Percentiles rank a stretch among this genome's conserved stretches.
These are phyloP conservation scores for Ophiosphaerella narmari DNA, from an alignment of 2,329 filamentous ascomycete genomes.

Conservation along the genomic window DNA sequence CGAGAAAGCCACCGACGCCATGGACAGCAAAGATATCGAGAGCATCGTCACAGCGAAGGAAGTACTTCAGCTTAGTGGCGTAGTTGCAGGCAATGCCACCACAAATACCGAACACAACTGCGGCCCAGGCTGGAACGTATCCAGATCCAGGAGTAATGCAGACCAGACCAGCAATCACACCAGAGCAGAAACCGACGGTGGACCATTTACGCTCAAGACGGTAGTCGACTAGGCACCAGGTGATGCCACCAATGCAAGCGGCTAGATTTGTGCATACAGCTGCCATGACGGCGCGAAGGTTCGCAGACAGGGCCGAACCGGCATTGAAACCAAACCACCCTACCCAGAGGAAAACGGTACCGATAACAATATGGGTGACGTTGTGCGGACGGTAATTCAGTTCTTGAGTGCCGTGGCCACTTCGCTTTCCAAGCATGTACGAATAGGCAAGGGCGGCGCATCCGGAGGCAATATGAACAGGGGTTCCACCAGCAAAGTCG, in stretches of 20 bases:
- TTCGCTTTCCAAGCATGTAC: constrained; percentile 85
- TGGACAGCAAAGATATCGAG: constrained; percentile 74
- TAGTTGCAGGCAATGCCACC: constrained; percentile 84
- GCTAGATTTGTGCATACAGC: constrained; percentile 84
- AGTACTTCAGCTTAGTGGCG: constrained; percentile 87
- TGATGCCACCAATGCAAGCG: constrained; percentile 82
- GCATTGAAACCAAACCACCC: constrained; percentile 97
- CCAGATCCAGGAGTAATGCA: constrained; percentile 88
- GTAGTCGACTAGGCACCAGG: constrained; percentile 89
- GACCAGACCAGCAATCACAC: constrained; percentile 84
- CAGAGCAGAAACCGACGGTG: constrained; percentile 90
- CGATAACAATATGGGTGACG: constrained; percentile 88
- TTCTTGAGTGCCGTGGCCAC: constrained; percentile 83
- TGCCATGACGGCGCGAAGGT: constrained; percentile 84
- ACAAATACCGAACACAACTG: constrained; percentile 76
- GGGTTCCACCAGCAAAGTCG: constrained; percentile 88
- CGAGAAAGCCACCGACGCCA: constrained; percentile 62
- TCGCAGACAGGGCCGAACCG: constrained; percentile 78
- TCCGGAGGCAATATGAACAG: constrained; percentile 86
- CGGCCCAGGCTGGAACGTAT: constrained; percentile 83
- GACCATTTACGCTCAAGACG: constrained; percentile 90
- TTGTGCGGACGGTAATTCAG: constrained; percentile 93
- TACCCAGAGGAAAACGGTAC: constrained; percentile 92
- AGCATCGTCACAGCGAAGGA: constrained; percentile 79
- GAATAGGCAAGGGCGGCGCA: constrained; percentile 85